phyloP scores from a whole-genome alignment of 495 filamentous ascomycete species.

The Acidomyces sp. region DNA sequence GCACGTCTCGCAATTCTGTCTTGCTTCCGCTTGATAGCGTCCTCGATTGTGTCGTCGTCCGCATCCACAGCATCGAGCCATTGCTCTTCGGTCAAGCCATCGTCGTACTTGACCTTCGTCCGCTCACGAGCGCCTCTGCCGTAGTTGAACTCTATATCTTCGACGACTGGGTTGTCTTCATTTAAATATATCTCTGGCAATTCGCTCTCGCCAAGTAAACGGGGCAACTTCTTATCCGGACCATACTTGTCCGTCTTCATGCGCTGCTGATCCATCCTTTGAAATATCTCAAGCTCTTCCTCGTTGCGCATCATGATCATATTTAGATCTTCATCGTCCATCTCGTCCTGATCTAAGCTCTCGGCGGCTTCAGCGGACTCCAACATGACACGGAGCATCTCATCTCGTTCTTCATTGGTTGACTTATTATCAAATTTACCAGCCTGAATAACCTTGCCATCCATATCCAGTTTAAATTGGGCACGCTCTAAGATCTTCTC shows the following conservation, averaged over 20 bases:
- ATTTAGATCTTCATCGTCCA: slow-evolving; percentile 96
- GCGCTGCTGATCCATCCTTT: slow-evolving; percentile 60
- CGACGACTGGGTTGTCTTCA: slow-evolving; percentile 69
- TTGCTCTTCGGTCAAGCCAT: slow-evolving; percentile 95
- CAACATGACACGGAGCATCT: slow-evolving; percentile 78
- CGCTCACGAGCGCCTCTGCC: slow-evolving; percentile 90
- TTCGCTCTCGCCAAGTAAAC: slow-evolving; percentile 78
- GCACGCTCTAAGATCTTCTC: slow-evolving; percentile 97
- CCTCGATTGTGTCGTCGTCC: slow-evolving; percentile 87
- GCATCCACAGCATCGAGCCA: slow-evolving; percentile 91
- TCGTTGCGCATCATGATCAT: slow-evolving; percentile 43
- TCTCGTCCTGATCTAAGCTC: slow-evolving; percentile 61
- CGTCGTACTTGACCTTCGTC: slow-evolving; percentile 87
- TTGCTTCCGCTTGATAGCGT: slow-evolving; percentile 76
- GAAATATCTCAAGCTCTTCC: slow-evolving; percentile 30
- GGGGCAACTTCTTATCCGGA: slow-evolving; percentile 50
- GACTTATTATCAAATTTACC: slow-evolving; percentile 99
- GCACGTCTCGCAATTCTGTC: slow-evolving; percentile 73
- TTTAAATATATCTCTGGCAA: slow-evolving; percentile 85
- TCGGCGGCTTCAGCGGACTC: slow-evolving; percentile 83
- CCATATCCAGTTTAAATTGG: slow-evolving; percentile 96
- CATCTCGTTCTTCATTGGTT: slow-evolving; percentile 94
- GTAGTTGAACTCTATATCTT: slow-evolving; percentile 59
- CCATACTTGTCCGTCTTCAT: slow-evolving; percentile 53
- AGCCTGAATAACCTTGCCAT: slow-evolving; percentile 97